Percentiles rank a stretch among this genome's conserved stretches.
phyloP scores from a whole-genome alignment of 148 eudicot species.

The Fallopia convolvulus region DNA sequence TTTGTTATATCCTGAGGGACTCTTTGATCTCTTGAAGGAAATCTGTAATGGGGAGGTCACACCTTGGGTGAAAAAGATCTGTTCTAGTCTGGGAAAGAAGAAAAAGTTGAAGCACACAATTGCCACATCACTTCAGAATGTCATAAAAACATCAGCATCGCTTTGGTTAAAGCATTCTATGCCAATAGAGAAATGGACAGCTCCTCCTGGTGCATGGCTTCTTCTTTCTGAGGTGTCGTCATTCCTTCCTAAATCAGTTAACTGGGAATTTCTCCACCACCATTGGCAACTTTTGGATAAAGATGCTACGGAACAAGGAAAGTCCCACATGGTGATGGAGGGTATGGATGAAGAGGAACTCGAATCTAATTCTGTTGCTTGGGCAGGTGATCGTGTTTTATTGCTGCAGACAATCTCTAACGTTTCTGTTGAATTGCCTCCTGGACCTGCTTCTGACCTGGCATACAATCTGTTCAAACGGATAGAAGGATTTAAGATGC shows the following conservation, averaged over 20 bases:
- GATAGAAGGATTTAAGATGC: conserved; percentile 78
- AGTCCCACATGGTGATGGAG: conserved; percentile 24
- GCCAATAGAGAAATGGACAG: conserved; percentile 94
- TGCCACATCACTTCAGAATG: conserved; percentile 69
- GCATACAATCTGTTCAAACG: conserved; percentile 78
- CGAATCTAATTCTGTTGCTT: conserved; percentile 52
- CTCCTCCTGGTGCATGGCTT: conserved; percentile 95
- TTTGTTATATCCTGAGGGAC: conserved; percentile 46
- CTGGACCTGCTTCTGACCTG: conserved; percentile 93
- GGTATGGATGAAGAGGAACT: conserved; percentile 29
- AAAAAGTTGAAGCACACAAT: conserved; percentile 53
- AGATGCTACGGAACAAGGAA: conserved; percentile 23
- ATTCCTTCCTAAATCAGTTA: conserved; percentile 61
- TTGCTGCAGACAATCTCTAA: conserved; percentile 85
- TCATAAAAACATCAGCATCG: conserved; percentile 61
- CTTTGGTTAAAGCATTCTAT: conserved; percentile 53
- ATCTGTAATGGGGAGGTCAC: conserved; percentile 71
- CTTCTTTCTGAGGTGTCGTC: conserved; percentile 79
- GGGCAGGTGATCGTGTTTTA: conserved; percentile 89
- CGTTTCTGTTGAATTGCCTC: conserved; percentile 75
- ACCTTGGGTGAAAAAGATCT: conserved; percentile 90
- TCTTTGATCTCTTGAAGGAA: conserved; percentile 55
- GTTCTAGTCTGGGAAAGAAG: conserved; percentile 80
- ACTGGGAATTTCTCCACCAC: conserved; percentile 89
- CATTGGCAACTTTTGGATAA: conserved; percentile 94